Conservation (phyloP, 2,329 filamentous ascomycete species). For the Aspergillus flavus region DNA sequence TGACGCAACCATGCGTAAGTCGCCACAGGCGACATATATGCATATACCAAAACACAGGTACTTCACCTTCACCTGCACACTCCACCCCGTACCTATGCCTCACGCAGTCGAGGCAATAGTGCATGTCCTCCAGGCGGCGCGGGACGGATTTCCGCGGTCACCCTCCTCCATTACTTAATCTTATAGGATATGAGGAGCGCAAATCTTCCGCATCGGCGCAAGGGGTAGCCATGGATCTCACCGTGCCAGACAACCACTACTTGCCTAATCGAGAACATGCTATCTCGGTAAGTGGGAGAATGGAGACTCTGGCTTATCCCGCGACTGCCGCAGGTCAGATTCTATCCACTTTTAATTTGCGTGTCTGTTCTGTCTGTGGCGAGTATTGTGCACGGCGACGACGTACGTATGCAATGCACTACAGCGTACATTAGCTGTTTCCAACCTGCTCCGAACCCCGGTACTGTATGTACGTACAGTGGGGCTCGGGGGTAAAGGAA, state of each 20-base stretch:
- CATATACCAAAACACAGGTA: not conserved
- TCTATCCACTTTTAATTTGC: not conserved
- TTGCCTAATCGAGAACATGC: not conserved
- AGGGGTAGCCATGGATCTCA: not conserved
- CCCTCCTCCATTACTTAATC: not conserved
- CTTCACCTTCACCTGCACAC: not conserved
- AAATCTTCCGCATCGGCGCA: not conserved
- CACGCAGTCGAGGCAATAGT: not conserved
- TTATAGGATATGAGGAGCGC: not conserved
- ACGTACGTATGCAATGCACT: not conserved
- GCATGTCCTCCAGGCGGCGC: not conserved
- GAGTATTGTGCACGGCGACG: not conserved
- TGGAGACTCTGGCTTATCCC: not conserved
- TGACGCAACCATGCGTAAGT: not conserved
- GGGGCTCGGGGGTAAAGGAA: not conserved
- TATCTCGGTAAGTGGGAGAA: not conserved
- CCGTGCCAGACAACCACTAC: not conserved
- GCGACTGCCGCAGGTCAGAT: not conserved
- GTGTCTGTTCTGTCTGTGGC: not conserved
- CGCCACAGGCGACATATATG: not conserved
- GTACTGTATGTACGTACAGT: not conserved
- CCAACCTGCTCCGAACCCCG: not conserved
- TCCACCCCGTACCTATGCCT: not conserved
- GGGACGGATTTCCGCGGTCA: not conserved
- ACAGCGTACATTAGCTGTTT: not conserved